Conservation (phyloP, 768 basidiomycete genomes). For the Daedaleopsis sinensis region DNA sequence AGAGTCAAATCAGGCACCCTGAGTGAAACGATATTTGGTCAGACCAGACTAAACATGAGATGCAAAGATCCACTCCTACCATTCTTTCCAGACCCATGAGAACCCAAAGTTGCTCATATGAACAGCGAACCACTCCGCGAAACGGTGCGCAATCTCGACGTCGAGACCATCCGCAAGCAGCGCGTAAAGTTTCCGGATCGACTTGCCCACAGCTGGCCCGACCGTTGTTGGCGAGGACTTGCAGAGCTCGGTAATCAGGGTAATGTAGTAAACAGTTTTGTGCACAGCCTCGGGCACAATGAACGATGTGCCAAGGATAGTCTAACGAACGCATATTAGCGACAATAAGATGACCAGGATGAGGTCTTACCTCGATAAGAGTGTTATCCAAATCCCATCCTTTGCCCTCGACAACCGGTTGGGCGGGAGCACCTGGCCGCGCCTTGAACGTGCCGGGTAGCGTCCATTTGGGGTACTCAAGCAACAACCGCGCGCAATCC, state of each 20-base stretch:
- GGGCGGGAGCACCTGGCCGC: slow-evolving; percentile 61
- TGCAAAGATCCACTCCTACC: slow-evolving; percentile 41
- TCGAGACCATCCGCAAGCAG: slow-evolving; percentile 86
- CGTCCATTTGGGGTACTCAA: slow-evolving; percentile 87
- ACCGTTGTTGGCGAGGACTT: slow-evolving; percentile 91
- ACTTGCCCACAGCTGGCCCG: slow-evolving; percentile 95
- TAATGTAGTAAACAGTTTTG: slow-evolving; percentile 83
- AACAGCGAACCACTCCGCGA: slow-evolving; percentile 93
- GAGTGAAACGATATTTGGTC: not conserved
- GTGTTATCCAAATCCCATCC: slow-evolving; percentile 91
- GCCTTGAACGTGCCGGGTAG: slow-evolving; percentile 84
- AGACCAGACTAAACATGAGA: not conserved
- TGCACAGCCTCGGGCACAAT: slow-evolving; percentile 76
- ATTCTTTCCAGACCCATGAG: slow-evolving; percentile 99
- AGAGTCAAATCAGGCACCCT: slow-evolving; percentile 89
- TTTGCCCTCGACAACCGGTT: slow-evolving; percentile 53
- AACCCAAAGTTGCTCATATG: slow-evolving; percentile 99
- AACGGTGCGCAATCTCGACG: slow-evolving; percentile 77
- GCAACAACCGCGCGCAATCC: slow-evolving; percentile 85
- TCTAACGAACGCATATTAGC: slow-evolving; percentile 42
- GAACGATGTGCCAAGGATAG: slow-evolving; percentile 73
- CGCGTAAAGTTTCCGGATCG: slow-evolving; percentile 84
- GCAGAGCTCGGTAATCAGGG: slow-evolving; percentile 91
- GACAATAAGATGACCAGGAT: not conserved
- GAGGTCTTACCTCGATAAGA: slow-evolving; percentile 70